Evolutionary conservation across 192 early-diverging fungal species (phyloP).

Genomic region (Phlyctochytrium arcticum): DNA sequence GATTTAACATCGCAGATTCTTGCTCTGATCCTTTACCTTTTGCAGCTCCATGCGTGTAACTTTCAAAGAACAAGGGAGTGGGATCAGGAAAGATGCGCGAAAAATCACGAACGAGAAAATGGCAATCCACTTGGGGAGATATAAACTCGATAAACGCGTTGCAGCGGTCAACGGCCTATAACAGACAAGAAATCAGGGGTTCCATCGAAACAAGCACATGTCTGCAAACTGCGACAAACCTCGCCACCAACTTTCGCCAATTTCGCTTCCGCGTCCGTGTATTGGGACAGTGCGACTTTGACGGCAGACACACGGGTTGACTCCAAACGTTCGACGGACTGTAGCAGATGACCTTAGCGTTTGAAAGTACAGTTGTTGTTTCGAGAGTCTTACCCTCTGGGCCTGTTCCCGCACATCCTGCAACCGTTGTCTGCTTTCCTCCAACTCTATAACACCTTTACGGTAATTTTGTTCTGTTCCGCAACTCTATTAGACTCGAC

Average conservation of each 20-base stretch:
- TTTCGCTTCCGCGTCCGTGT: not conserved
- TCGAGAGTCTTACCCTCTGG: not conserved
- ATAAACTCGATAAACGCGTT: constrained; percentile 6
- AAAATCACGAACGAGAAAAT: not conserved
- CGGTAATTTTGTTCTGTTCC: constrained; percentile 20
- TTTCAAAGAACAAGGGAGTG: constrained; percentile 22
- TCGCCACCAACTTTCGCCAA: not conserved
- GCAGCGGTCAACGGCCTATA: not conserved
- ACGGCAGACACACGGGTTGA: not conserved
- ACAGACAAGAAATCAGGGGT: no score
- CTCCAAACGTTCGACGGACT: not conserved
- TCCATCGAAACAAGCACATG: no score
- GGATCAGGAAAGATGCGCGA: constrained; percentile 4
- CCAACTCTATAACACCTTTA: constrained; percentile 10
- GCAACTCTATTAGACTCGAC: no score
- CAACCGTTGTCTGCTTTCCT: not conserved
- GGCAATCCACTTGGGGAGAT: not conserved
- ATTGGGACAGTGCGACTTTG: not conserved
- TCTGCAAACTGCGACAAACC: no score
- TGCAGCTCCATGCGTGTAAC: constrained; percentile 10
- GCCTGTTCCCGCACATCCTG: not conserved
- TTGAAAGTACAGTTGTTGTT: no score
- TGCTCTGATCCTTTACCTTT: constrained; percentile 11
- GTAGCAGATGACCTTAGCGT: no score
- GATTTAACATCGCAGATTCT: not conserved